Conservation (phyloP, 1,284 basidiomycete genomes). For the Afroboletus lepidellus region DNA sequence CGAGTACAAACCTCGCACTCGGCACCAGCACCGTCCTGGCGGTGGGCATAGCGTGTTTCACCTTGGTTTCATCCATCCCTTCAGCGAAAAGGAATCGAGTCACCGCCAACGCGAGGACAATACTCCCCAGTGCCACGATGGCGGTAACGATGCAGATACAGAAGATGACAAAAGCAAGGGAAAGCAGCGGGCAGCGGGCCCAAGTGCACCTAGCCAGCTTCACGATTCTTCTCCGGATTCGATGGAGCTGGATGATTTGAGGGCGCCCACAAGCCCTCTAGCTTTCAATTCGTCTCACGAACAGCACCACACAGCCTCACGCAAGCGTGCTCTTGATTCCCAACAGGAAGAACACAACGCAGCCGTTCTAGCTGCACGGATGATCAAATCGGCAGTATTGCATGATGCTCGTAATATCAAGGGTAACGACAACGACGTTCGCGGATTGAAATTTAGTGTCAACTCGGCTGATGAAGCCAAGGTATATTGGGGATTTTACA, state of each 20-base stretch:
- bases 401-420: conserved; percentile 73
- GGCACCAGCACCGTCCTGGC: conserved; percentile 29
- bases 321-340: conserved; percentile 16
- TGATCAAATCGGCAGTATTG: conserved; percentile 62
- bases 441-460: conserved; percentile 48
- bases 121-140: conserved; percentile 12
- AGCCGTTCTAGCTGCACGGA: conserved; percentile 57
- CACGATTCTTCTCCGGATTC: conserved; percentile 10
- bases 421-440: conserved; percentile 46
- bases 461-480: conserved; percentile 64
- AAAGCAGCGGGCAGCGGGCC: conserved; percentile 20
- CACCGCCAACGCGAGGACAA: conserved; percentile 11
- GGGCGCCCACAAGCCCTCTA: conserved; percentile 4
- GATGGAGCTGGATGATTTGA: neutral
- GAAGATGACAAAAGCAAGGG: conserved; percentile 33
- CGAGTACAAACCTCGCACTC: conserved; percentile 61
- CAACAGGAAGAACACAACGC: conserved; percentile 35
- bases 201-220: conserved; percentile 1
- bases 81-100: conserved; percentile 31
- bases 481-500: conserved; percentile 34
- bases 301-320: conserved; percentile 21
- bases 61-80: conserved; percentile 32
- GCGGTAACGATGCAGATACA: conserved; percentile 19
- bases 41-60: conserved; percentile 43
- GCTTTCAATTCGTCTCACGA: conserved; percentile 6